These are phyloP conservation scores for Teratosphaeria gauchensis DNA, from an alignment of 2,329 filamentous ascomycete species.

Conservation along the genomic window DNA sequence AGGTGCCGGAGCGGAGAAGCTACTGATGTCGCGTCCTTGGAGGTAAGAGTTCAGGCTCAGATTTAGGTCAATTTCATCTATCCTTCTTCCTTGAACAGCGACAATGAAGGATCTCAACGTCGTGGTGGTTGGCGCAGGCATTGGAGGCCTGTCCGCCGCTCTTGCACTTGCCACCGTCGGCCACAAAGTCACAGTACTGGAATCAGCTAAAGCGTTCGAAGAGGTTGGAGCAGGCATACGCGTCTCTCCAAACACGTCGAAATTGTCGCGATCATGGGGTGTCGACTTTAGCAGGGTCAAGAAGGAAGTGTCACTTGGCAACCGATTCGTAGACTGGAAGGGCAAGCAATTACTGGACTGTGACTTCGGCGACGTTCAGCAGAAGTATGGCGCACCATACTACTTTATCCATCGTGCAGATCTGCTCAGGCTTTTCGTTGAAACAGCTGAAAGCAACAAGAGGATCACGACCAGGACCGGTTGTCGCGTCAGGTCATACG, in stretches of 20 bases:
- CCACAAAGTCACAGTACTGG: slow-evolving; percentile 28
- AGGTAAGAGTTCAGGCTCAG: background rate
- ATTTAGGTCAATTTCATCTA: background rate
- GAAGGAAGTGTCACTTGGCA: slow-evolving; percentile 19
- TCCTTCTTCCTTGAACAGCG: background rate
- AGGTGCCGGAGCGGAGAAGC: background rate
- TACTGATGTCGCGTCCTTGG: background rate
- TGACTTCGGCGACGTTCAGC: slow-evolving; percentile 12
- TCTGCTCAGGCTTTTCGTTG: slow-evolving; percentile 16
- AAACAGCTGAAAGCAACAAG: slow-evolving; percentile 6
- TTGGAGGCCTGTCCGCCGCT: slow-evolving; percentile 6
- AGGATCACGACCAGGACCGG: slow-evolving; percentile 13
- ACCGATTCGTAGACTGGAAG: slow-evolving; percentile 25
- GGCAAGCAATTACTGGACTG: slow-evolving; percentile 17
- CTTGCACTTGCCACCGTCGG: slow-evolving; percentile 4
- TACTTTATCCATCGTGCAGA: slow-evolving; percentile 26
- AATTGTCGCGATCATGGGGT: slow-evolving; percentile 30
- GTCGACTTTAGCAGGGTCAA: slow-evolving; percentile 20
- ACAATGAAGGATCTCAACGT: slow-evolving; percentile 3
- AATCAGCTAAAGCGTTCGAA: slow-evolving; percentile 28
- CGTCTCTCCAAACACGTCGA: slow-evolving; percentile 25
- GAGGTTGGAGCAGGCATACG: slow-evolving; percentile 21
- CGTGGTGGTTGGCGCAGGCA: slow-evolving; percentile 6
- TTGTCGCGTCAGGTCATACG: slow-evolving; percentile 16
- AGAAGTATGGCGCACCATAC: slow-evolving; percentile 21